Evolutionary conservation across 331 rosid genomes (phyloP).

Genomic region (Phaseolus coccineus): DNA sequence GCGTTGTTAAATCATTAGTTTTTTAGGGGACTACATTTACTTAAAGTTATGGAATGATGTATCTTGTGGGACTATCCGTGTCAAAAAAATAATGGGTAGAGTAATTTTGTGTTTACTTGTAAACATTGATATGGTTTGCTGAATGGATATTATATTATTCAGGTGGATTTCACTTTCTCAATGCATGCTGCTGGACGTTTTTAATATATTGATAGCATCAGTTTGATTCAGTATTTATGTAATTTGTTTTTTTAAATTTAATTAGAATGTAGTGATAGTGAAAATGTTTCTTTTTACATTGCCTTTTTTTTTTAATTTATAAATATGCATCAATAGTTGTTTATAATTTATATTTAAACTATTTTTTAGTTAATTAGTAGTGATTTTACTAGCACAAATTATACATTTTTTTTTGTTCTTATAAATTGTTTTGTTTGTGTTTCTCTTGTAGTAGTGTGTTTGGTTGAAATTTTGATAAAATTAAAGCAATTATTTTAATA

Average conservation of each 20-base stretch:
- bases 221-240: not conserved
- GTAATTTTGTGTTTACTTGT: slow-evolving; percentile 17
- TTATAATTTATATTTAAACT: no score
- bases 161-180: not conserved
- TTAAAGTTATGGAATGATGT: slow-evolving; percentile 33
- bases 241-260: not conserved
- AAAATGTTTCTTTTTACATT: no score
- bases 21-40: not conserved
- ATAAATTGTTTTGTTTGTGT: no score
- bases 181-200: slow-evolving; percentile 31
- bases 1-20: slow-evolving; percentile 40
- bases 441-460: no score
- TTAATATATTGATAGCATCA: not conserved
- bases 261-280: not conserved
- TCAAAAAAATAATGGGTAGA: not conserved
- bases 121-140: not conserved
- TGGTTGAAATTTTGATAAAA: no score
- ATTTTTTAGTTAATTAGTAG: no score
- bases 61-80: slow-evolving; percentile 7
- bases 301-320: no score
- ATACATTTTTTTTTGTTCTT: no score
- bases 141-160: not conserved
- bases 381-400: no score
- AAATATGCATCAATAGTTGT: no score
- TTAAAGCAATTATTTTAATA: no score